Evolutionary conservation across 164 flowering plant species (phyloP).

Genomic region (Kingdonia uniflora): DNA sequence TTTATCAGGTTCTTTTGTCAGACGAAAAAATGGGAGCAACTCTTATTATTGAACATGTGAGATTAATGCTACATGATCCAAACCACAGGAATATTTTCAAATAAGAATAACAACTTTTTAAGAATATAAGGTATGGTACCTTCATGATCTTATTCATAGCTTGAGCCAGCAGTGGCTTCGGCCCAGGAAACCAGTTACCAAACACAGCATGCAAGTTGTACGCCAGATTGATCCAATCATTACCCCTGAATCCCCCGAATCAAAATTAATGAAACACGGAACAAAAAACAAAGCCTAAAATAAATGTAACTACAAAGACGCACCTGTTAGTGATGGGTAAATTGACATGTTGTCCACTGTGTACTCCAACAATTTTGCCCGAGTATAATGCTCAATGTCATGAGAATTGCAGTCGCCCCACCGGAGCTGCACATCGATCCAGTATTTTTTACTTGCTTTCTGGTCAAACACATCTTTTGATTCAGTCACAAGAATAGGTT

Average conservation of each 20-base stretch:
- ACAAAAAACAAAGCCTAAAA: neutral
- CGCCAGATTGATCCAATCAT: conserved; percentile 96
- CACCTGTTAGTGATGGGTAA: conserved; percentile 99
- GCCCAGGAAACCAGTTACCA: conserved; percentile 99
- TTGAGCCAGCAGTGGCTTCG: conserved; percentile 91
- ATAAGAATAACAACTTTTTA: too few relatives aligned
- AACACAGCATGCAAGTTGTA: conserved; percentile 99
- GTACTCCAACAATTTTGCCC: conserved; percentile 98
- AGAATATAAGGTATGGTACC: too few relatives aligned
- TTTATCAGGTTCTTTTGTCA: too few relatives aligned
- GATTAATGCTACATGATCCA: too few relatives aligned
- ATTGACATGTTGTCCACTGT: conserved; percentile 99
- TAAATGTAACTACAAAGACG: neutral
- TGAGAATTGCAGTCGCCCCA: conserved; percentile 99
- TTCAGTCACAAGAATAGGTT: conserved; percentile 96
- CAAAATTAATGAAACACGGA: neutral
- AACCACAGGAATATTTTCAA: too few relatives aligned
- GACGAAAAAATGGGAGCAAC: too few relatives aligned
- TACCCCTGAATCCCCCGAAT: conserved; percentile 48
- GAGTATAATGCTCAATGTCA: conserved; percentile 94
- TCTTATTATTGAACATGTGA: too few relatives aligned
- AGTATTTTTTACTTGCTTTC: conserved; percentile 96
- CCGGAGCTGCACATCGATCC: conserved; percentile 99
- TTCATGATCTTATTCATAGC: conserved; percentile 99
- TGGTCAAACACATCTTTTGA: conserved; percentile 98